A percentile compares a stretch with the other conserved stretches of the same genome.
Evolutionary conservation across 2,329 filamentous ascomycete species (phyloP).

Genomic region (Penicillium sp.): DNA sequence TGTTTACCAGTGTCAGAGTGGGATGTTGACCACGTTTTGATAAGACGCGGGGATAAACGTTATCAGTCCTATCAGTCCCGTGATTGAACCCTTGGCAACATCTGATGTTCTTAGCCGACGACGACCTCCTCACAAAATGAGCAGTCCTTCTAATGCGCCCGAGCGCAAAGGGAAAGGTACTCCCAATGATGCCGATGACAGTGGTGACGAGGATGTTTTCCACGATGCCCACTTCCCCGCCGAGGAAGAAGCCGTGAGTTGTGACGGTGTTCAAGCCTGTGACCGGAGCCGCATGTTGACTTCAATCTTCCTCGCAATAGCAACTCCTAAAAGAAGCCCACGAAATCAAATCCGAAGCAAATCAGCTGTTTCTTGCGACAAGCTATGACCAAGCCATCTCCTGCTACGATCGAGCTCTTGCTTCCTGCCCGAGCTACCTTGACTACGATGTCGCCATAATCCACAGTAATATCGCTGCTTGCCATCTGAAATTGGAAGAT

Average conservation of each 20-base stretch:
- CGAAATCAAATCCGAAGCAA: conserved; percentile 71
- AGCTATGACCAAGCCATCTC: conserved; percentile 76
- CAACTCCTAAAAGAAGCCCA: conserved; percentile 70
- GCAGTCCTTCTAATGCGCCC: conserved; percentile 5
- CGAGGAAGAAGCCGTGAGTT: conserved; percentile 49
- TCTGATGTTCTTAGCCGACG: conserved; percentile 4
- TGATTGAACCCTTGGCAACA: conserved; percentile 17
- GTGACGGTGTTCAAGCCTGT: neutral
- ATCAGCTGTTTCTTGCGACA: conserved; percentile 70
- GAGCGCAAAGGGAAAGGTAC: conserved; percentile 8
- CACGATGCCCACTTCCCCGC: conserved; percentile 47
- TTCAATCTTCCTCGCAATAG: conserved; percentile 41
- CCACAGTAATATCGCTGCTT: conserved; percentile 84
- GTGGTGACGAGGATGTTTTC: conserved; percentile 42
- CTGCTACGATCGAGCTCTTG: conserved; percentile 77
- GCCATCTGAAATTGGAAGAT: conserved; percentile 77
- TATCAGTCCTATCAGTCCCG: conserved; percentile 26
- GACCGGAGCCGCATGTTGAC: conserved; percentile 9
- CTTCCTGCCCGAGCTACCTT: conserved; percentile 77
- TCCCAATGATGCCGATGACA: conserved; percentile 27
- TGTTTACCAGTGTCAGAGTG: conserved; percentile 1
- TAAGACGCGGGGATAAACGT: conserved; percentile 17
- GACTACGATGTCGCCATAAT: conserved; percentile 87
- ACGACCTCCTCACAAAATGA: conserved; percentile 25
- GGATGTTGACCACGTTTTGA: conserved; percentile 11